Evolutionary conservation across 192 early-diverging fungal species (phyloP), one percentile per base, ranked within the genome.

Genomic region (Umbelopsis sp.): DNA sequence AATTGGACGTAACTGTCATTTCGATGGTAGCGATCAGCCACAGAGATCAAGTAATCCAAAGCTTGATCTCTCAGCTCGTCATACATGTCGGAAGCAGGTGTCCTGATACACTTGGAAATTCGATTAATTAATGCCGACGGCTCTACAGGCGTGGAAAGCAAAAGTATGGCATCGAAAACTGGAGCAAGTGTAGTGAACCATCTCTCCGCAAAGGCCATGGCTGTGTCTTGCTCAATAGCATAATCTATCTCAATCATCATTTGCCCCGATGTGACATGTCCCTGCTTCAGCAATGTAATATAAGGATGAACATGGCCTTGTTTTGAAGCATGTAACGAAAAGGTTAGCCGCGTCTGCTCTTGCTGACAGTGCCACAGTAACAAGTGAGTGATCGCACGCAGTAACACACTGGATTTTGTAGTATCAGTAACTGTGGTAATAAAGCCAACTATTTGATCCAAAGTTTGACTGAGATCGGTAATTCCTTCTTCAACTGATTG

Each of bases 51-150:
- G 50, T 71, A 71, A 21, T 66, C 15, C 46, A 75, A 55, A 2
- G 48, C 23, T 18, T 47, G 52, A 6, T 51, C 27, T 37, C 68
- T 52, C 4, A 70, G 35, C 0, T 22, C 58, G 41, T 50, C 61
- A 1, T 49, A 64, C 23, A 35, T 30, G 12, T 72, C 68, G 70
- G 41, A 25, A 11, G 44, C 30, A 46, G 20, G 2, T 30, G 49
- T 12, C 50, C 35, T 41, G 15, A 52, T 46, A 30, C 25, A 50
- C 20, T 44, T 44, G 16, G 49, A 64, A 2, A 69, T 66, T 8
- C 72, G 15, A 45, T 23, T 68, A 20, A 79, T 55, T 4, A 79
- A 48, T 8, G 73, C 22, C 13, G 25, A 22, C 23, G 78, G 41
- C 13, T 70, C 68, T 41, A 73, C 23, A 12, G 22, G 2, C 27